phyloP scores from a whole-genome alignment of 2,329 filamentous ascomycete species.

The Fusarium fujikuroi region DNA sequence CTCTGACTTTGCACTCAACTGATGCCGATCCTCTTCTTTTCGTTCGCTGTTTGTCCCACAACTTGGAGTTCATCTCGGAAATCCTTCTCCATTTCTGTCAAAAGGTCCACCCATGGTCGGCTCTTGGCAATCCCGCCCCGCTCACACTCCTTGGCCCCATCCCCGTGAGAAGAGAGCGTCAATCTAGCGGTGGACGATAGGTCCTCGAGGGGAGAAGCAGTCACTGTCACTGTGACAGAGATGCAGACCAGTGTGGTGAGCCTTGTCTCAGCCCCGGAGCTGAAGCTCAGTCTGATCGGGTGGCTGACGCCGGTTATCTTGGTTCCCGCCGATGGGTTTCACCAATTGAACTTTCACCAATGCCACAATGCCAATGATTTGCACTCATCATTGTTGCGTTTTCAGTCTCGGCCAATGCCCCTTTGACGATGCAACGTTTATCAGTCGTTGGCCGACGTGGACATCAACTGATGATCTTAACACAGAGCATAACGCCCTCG shows the following conservation, averaged over 20 bases:
- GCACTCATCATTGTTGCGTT: neutral
- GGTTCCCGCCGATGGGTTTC: conserved; percentile 36
- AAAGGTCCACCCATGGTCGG: conserved; percentile 21
- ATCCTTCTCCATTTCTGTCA: conserved; percentile 34
- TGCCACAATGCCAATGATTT: conserved; percentile 19
- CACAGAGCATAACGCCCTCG: conserved; percentile 9
- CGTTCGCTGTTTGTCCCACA: conserved; percentile 26
- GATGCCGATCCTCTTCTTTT: conserved; percentile 35
- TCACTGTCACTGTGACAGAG: conserved; percentile 8
- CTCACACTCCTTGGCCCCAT: conserved; percentile 23
- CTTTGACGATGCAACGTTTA: conserved; percentile 15
- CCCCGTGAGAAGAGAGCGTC: conserved; percentile 38
- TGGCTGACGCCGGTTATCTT: conserved; percentile 32
- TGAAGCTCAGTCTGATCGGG: conserved; percentile 28
- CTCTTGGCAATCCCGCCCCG: conserved; percentile 39
- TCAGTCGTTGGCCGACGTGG: neutral
- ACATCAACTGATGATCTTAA: conserved; percentile 19
- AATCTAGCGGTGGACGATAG: conserved; percentile 44
- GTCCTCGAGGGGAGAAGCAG: neutral
- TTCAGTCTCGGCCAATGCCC: neutral
- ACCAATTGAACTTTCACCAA: conserved; percentile 15
- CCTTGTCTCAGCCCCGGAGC: conserved; percentile 24
- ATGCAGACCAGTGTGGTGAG: conserved; percentile 2
- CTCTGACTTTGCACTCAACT: conserved; percentile 33
- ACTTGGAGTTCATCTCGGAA: conserved; percentile 31